Evolutionary conservation across 768 basidiomycete genomes (phyloP).

Genomic region (Agrocybe pediades): DNA sequence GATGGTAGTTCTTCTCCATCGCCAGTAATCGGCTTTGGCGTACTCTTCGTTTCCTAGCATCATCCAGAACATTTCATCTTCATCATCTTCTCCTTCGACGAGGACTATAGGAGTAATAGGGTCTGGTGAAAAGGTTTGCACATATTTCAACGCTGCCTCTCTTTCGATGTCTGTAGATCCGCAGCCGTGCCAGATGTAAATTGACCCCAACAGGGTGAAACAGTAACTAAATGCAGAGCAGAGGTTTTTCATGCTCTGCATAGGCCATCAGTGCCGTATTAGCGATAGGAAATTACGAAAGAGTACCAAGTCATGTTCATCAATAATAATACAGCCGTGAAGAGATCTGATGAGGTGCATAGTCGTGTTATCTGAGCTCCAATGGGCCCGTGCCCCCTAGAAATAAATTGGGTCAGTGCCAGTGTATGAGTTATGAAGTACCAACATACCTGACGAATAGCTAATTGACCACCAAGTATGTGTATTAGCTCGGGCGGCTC

Average conservation of each 20-base stretch:
- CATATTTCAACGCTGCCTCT: conserved; percentile 64
- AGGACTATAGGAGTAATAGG: conserved; percentile 53
- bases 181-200: conserved; percentile 83
- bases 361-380: conserved; percentile 78
- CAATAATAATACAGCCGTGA: conserved; percentile 56
- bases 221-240: conserved; percentile 90
- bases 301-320: conserved; percentile 72
- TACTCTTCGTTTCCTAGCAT: conserved; percentile 75
- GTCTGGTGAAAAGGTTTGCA: conserved; percentile 42
- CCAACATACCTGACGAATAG: conserved; percentile 66
- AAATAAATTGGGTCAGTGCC: neutral
- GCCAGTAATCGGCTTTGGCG: conserved; percentile 84
- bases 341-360: conserved; percentile 73
- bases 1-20: conserved; percentile 55
- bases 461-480: conserved; percentile 68
- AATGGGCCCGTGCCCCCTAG: conserved; percentile 72
- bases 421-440: neutral
- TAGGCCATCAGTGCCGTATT: conserved; percentile 6
- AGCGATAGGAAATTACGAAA: neutral
- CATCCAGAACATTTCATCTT: conserved; percentile 87
- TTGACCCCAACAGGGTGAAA: conserved; percentile 63
- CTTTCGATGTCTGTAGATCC: conserved; percentile 66
- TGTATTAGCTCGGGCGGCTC: conserved; percentile 67
- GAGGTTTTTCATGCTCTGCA: conserved; percentile 61
- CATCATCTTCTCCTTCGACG: conserved; percentile 61